Base-by-base conservation (phyloP, 1,284 basidiomycete species). In the Malassezia japonica region DNA sequence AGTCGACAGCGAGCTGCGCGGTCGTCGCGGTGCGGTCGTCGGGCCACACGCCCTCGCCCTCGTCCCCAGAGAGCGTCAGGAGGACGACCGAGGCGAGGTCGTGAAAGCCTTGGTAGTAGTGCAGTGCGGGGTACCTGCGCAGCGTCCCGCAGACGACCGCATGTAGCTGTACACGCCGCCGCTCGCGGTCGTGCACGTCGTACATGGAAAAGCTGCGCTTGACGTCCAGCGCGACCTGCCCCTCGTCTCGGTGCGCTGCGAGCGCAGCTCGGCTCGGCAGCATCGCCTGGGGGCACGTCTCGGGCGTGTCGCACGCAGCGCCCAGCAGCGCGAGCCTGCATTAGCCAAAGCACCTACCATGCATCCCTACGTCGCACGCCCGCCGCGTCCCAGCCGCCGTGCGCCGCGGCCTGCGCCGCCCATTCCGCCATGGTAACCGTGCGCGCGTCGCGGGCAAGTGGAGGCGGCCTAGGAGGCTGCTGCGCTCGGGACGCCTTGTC, bases 31-130 rank as follows among this genome's bases (percentile, higher is more conserved):
- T n/a, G 12, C 18, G 40, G 31, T 20, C 13, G 8, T 35, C 18
- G 1, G 45, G n/a, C 32, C 53, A 49, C 10, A 40, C 16, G 16
- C 24, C 8, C 38, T 35, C 20, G 24, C 23, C 10, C 32, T 36
- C n/a, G 28, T 15, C n/a, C 27, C 35, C 16, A 42, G 48, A 38
- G 37, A 90, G 76, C 0, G 88, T 90, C 24, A 94, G 78, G 61
- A 86, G 85, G 0, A 94, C 60, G 10, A 94, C 86, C 0, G 86
- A 84, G 27, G 88, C 78, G 39, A 95, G 87, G 68, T 94, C 90
- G 70, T 95, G 90, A 70, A 87, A 92, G 34, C 90, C 90, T 82
- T 88, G 66, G 21, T 50, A 95, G 74, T 94, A 95, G 67, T 79
- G 80, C 32, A 95, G 75, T 32, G 77, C 78, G 6, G 83, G 83